Evolutionary conservation across 371 early-diverging fungal species (phyloP).

Genomic region (Mortierella sp.): DNA sequence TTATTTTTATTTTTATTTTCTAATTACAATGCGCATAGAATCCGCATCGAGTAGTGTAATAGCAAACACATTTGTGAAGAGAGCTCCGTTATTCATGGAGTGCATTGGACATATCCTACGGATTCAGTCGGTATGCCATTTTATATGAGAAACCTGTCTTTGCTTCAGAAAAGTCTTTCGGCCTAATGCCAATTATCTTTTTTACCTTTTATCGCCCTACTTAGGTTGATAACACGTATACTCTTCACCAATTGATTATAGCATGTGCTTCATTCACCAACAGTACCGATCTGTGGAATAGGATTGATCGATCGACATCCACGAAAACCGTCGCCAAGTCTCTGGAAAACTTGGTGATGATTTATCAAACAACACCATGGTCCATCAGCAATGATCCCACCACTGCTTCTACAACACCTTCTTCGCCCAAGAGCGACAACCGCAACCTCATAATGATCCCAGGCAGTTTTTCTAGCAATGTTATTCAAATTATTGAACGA

Average conservation of each 20-base stretch:
- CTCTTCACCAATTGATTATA: slow-evolving; percentile 38
- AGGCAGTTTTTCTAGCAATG: slow-evolving; percentile 44
- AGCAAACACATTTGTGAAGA: slow-evolving; percentile 21
- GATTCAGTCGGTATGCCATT: slow-evolving; percentile 26
- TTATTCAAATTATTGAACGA: slow-evolving; percentile 43
- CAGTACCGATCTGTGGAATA: slow-evolving; percentile 41
- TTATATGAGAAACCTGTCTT: background rate
- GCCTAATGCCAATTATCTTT: background rate
- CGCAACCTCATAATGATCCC: slow-evolving; percentile 27
- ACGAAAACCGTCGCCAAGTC: slow-evolving; percentile 2
- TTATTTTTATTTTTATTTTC: background rate
- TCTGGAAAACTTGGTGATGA: slow-evolving; percentile 14
- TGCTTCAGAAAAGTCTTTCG: background rate
- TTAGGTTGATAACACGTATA: slow-evolving; percentile 42
- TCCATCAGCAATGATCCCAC: background rate
- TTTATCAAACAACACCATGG: slow-evolving; percentile 42
- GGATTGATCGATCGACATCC: slow-evolving; percentile 4
- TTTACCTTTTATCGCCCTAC: too few relatives aligned
- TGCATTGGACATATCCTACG: slow-evolving; percentile 26
- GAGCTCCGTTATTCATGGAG: slow-evolving; percentile 7
- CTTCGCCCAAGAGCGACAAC: background rate
- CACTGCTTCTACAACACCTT: background rate
- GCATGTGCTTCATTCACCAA: slow-evolving; percentile 52
- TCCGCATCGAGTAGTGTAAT: slow-evolving; percentile 5
- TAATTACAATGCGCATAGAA: slow-evolving; percentile 7